Conservation (phyloP, 768 basidiomycete genomes). For the Russula vinacea region DNA sequence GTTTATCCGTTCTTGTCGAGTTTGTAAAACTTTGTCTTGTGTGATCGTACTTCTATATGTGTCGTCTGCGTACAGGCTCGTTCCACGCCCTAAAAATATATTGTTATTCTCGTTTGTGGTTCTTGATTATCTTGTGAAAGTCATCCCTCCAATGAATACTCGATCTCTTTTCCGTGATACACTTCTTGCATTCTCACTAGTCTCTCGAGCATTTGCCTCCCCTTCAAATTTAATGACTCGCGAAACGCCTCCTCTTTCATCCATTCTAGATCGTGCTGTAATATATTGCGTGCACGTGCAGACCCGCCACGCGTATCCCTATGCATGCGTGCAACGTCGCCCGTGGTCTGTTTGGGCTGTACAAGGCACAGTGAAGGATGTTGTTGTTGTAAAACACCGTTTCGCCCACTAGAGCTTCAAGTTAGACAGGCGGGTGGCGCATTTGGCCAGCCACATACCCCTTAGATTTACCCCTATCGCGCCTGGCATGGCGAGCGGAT, state of each 20-base stretch:
- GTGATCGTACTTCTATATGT: conserved; percentile 6
- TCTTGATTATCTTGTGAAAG: neutral
- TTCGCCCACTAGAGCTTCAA: conserved; percentile 52
- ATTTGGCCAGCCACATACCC: conserved; percentile 41
- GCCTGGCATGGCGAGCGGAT: conserved; percentile 72
- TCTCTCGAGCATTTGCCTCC: conserved; percentile 57
- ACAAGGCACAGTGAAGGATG: conserved; percentile 70
- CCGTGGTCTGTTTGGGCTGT: conserved; percentile 47
- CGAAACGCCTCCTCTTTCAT: conserved; percentile 55
- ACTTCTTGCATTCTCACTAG: conserved; percentile 52
- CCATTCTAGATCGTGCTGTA: conserved; percentile 73
- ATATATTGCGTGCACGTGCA: conserved; percentile 62
- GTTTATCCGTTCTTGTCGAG: conserved; percentile 15
- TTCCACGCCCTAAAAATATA: conserved; percentile 21
- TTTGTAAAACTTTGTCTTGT: conserved; percentile 12
- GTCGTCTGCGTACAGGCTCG: conserved; percentile 1
- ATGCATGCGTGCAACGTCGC: conserved; percentile 71
- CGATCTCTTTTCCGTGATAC: conserved; percentile 40
- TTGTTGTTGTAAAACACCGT: conserved; percentile 81
- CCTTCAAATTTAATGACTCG: conserved; percentile 44
- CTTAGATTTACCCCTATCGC: conserved; percentile 52
- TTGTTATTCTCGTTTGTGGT: conserved; percentile 15
- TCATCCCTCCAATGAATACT: conserved; percentile 48
- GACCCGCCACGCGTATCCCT: conserved; percentile 59
- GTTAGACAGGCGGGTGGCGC: neutral